These are phyloP conservation scores for Bipolaris gigantea DNA, from an alignment of 2,329 filamentous ascomycete genomes.

Conservation along the genomic window DNA sequence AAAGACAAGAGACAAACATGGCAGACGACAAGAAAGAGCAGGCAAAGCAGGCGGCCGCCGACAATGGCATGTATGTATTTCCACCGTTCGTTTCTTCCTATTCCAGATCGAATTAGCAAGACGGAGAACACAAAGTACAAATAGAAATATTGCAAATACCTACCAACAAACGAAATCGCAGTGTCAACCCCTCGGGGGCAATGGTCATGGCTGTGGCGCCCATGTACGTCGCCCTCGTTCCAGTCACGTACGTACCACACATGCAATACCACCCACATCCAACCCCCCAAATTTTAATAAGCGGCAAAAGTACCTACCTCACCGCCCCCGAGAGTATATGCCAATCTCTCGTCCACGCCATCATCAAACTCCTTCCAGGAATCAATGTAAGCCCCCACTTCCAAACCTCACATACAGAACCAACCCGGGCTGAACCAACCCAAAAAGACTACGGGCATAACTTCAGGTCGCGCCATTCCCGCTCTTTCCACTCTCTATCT, in stretches of 20 bases:
- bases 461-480: constrained; percentile 26
- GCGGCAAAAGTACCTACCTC: constrained; percentile 14
- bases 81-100: no score
- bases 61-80: constrained; percentile 22
- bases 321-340: constrained; percentile 24
- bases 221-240: constrained; percentile 25
- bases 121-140: neutral
- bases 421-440: no score
- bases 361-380: constrained; percentile 26
- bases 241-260: constrained; percentile 17
- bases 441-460: constrained; percentile 16
- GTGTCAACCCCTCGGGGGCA: constrained; percentile 22
- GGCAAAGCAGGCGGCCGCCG: constrained; percentile 16
- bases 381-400: constrained; percentile 15
- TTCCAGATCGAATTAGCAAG: neutral
- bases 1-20: constrained; percentile 11
- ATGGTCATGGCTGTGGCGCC: constrained; percentile 20
- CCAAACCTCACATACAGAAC: no score
- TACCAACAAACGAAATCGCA: neutral
- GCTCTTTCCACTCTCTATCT: constrained; percentile 25
- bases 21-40: constrained; percentile 26
- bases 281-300: neutral
- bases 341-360: constrained; percentile 25
- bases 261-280: no score
- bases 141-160: neutral